phyloP scores from a whole-genome alignment of 2,329 filamentous ascomycete genomes.

The Periconia sp. region DNA sequence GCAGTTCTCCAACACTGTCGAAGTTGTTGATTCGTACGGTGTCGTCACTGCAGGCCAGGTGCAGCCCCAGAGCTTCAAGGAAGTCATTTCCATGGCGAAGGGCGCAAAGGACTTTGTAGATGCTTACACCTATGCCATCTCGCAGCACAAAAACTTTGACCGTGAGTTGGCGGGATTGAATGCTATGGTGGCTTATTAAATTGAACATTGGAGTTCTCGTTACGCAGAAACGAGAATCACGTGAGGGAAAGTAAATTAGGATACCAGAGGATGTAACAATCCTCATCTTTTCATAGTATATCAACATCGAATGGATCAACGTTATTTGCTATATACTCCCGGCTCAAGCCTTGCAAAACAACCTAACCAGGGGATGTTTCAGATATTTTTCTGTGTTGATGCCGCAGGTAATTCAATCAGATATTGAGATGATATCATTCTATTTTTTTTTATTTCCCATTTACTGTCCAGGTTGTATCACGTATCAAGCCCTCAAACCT shows the following conservation, averaged over 20 bases:
- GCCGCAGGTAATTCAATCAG: no score
- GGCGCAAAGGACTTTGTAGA: conserved; percentile 70
- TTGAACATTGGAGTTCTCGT: background rate
- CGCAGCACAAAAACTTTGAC: conserved; percentile 72
- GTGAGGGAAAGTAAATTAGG: background rate
- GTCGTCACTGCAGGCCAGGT: conserved; percentile 67
- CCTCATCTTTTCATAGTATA: no score
- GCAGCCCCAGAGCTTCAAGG: conserved; percentile 60
- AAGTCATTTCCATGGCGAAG: conserved; percentile 65
- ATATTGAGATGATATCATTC: no score
- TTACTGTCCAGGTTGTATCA: no score
- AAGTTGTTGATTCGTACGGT: conserved; percentile 70
- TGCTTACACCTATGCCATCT: conserved; percentile 69
- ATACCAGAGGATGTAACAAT: background rate
- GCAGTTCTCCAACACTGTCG: conserved; percentile 50
- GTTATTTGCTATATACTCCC: no score
- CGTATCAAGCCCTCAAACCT: no score
- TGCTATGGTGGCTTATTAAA: conserved; percentile 68
- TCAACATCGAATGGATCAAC: no score
- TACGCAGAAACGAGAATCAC: background rate
- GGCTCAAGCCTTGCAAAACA: no score
- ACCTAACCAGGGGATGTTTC: no score
- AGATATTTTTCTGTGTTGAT: no score
- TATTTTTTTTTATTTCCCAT: no score
- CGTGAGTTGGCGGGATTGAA: conserved; percentile 72